A percentile compares a stretch with the other conserved stretches of the same genome.
Conservation (phyloP, 73 alveolate species). For the Paramecium tetraurelia region DNA sequence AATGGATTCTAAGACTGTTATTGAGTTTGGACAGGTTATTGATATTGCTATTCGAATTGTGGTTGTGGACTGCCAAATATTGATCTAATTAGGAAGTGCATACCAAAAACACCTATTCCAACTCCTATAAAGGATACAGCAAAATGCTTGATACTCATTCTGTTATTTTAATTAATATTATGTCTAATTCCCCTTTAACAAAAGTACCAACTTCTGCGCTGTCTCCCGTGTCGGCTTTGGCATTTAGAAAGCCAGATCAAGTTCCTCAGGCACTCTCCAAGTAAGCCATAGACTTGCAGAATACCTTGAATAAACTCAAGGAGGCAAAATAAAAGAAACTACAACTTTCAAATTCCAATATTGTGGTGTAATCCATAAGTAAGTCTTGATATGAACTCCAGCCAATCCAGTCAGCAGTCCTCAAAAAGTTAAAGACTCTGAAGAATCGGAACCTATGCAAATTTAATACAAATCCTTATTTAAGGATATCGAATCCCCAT, state of each 20-base stretch:
- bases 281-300: neutral
- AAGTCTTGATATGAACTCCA: neutral
- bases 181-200: neutral
- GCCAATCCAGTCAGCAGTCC: slow-evolving; percentile 12
- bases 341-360: slow-evolving; percentile 19
- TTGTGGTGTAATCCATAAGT: neutral
- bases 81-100: neutral
- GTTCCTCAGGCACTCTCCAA: neutral
- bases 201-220: neutral
- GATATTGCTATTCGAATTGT: neutral
- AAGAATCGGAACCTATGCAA: neutral
- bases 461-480: neutral
- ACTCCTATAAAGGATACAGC: neutral
- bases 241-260: neutral
- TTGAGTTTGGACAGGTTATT: neutral
- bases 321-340: neutral
- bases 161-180: neutral
- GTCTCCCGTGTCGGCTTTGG: neutral
- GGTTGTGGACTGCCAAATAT: neutral
- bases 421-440: neutral
- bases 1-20: neutral
- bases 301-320: neutral
- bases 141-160: neutral
- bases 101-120: neutral
- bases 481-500: neutral